Percentiles rank a stretch among this genome's conserved stretches.
Conservation (phyloP, 2,329 filamentous ascomycete species). For the Alternaria angustiovoidea region DNA sequence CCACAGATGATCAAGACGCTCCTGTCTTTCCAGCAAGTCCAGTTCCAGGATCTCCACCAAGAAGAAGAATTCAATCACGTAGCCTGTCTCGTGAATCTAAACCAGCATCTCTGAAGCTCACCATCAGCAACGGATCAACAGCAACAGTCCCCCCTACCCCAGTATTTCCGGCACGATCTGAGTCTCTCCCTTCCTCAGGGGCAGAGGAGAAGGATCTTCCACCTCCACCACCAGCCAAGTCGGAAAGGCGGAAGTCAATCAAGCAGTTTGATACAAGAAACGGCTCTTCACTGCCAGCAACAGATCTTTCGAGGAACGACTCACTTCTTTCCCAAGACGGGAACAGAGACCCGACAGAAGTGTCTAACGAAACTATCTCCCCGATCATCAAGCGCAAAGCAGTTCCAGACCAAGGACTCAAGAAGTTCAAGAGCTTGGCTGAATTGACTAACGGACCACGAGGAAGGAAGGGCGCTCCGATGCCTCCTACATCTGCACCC, state of each 20-base stretch:
- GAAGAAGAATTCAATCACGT: conserved; percentile 39
- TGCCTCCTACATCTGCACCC: conserved; percentile 32
- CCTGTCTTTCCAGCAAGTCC: conserved; percentile 20
- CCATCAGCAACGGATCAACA: conserved; percentile 50
- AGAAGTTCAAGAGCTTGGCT: conserved; percentile 41
- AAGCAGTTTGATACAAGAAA: conserved; percentile 32
- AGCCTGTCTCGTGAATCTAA: conserved; percentile 47
- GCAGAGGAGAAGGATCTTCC: conserved; percentile 40
- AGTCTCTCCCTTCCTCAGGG: conserved; percentile 19
- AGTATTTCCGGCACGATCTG: conserved; percentile 18
- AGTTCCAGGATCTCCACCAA: conserved; percentile 31
- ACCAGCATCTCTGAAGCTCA: conserved; percentile 46
- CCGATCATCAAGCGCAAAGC: conserved; percentile 40
- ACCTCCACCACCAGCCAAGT: conserved; percentile 48
- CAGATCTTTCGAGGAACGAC: conserved; percentile 35
- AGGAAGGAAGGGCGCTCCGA: conserved; percentile 35
- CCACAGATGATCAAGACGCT: conserved; percentile 22
- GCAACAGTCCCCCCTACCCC: conserved; percentile 41
- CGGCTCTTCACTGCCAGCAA: conserved; percentile 30
- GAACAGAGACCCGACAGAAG: not conserved
- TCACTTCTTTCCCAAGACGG: conserved; percentile 38
- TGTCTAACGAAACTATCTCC: conserved; percentile 12
- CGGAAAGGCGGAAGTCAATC: conserved; percentile 28
- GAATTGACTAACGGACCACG: conserved; percentile 41
- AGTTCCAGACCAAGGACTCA: conserved; percentile 26